Base-by-base conservation (phyloP, 768 basidiomycete genomes). In the Podaxis sp. region DNA sequence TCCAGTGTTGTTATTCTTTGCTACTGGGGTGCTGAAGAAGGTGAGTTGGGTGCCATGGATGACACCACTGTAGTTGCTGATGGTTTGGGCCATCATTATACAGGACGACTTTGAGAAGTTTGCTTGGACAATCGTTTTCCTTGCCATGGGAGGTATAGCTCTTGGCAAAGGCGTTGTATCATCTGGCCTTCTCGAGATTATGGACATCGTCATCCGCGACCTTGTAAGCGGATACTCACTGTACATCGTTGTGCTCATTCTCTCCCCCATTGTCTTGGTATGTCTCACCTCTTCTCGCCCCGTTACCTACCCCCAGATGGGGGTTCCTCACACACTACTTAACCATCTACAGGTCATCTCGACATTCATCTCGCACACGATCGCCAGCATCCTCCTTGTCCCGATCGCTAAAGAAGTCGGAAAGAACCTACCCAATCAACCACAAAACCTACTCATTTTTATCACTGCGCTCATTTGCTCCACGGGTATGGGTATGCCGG, bases 61-160 rank as follows among this genome's bases (percentile, higher is more conserved):
- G 22, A 50, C 24, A 11, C 9, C 49, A 0, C 15, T 27, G 19
- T 12, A 24, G 25, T 24, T 24, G 24, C 5, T 46, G 43, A 46
- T n/a, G 8, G 2, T 4, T 24, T 43, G 17, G 8, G 8, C 33
- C 2, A 33, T 33, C 33, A 9, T 8, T 33, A 0, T 33, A 9
- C 71, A 95, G 93, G 93, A 94, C 63, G 94, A 97, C 74, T 98
- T 96, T 73, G 94, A 96, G 70, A 91, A 93, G 69, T 94, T 94
- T 74, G 82, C 90, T 61, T 96, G 95, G 95, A 89, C 89, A 6
- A 94, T 96, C 59, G 94, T 98, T 27, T 96, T 96, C 77, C 82
- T 96, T 63, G 94, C 94, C 3, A 99, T 98, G 97, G 96, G 96
- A 24, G 97, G 97, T 41, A 96, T 98, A 56, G 94, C 95, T 0